Conservation (phyloP, 208 protist genomes). For the Crithidia bombi region DNA sequence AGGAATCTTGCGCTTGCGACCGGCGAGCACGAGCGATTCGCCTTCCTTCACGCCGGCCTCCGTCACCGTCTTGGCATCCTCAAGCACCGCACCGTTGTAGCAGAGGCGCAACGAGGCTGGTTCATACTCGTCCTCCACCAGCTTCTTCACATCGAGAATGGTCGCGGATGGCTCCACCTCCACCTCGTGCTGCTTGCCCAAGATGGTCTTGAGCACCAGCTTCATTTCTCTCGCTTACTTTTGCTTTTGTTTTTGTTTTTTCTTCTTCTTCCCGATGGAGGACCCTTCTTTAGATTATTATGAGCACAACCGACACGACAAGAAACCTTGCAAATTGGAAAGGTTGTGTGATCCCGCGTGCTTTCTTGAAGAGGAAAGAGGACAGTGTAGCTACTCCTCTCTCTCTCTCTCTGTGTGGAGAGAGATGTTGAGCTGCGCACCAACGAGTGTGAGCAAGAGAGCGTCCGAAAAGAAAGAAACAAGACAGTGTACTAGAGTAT, state of each 20-base stretch:
- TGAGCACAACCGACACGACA: too few relatives aligned
- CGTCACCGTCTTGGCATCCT: conserved; percentile 61
- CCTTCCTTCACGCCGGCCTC: conserved; percentile 55
- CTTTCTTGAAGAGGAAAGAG: too few relatives aligned
- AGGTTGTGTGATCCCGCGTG: too few relatives aligned
- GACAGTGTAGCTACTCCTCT: too few relatives aligned
- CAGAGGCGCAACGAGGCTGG: conserved; percentile 64
- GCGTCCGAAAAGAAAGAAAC: too few relatives aligned
- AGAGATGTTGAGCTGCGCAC: too few relatives aligned
- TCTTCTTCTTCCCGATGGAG: not conserved
- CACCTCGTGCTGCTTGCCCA: conserved; percentile 57
- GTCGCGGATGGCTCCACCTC: conserved; percentile 59
- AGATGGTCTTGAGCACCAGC: conserved; percentile 73
- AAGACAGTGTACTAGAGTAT: not conserved
- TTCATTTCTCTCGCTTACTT: conserved; percentile 43
- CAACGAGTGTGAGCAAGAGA: too few relatives aligned
- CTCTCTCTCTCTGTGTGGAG: too few relatives aligned
- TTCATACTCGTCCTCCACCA: conserved; percentile 78
- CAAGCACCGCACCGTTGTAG: conserved; percentile 73
- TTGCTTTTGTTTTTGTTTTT: not conserved
- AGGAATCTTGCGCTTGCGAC: conserved; percentile 73
- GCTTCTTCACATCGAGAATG: conserved; percentile 62
- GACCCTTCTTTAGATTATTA: too few relatives aligned
- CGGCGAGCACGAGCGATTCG: conserved; percentile 67
- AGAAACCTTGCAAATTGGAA: too few relatives aligned